Conservation (phyloP, 1,284 basidiomycete genomes). For the Tilletia caries region DNA sequence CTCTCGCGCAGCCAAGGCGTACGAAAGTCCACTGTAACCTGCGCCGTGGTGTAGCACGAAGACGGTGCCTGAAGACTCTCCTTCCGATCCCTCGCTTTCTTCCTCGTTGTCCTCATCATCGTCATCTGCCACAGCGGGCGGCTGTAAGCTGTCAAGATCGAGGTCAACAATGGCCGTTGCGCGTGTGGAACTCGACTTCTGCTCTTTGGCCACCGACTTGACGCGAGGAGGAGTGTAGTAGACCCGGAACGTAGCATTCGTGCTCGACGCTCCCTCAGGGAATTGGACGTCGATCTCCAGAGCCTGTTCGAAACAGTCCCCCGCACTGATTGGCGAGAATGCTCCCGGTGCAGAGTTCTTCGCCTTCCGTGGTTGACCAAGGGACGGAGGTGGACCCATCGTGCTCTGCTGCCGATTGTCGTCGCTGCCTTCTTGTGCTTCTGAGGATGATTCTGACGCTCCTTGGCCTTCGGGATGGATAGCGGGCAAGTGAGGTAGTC, state of each 20-base stretch:
- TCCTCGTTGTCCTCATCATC: slow-evolving; percentile 42
- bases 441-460: background rate
- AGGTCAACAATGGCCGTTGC: slow-evolving; percentile 16
- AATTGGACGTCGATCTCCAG: slow-evolving; percentile 42
- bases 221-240: slow-evolving; percentile 43
- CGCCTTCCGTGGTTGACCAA: background rate
- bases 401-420: background rate
- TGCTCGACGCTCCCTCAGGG: background rate
- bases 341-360: background rate
- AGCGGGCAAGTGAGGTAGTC: slow-evolving; percentile 21
- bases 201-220: background rate
- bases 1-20: slow-evolving; percentile 80
- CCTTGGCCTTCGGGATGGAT: slow-evolving; percentile 10
- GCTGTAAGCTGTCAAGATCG: slow-evolving; percentile 18
- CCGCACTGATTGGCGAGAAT: background rate
- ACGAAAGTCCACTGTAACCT: slow-evolving; percentile 82
- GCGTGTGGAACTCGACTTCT: slow-evolving; percentile 15
- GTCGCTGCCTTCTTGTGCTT: background rate
- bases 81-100: slow-evolving; percentile 55
- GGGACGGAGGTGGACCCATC: background rate
- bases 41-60: slow-evolving; percentile 93
- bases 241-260: slow-evolving; percentile 53
- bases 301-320: slow-evolving; percentile 24
- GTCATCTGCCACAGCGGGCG: slow-evolving; percentile 16
- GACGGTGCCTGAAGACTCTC: slow-evolving; percentile 61